Evolutionary conservation across 2,329 filamentous ascomycete genomes (phyloP), one percentile per base, ranked within the genome.

Genomic region (Fusarium temperatum): DNA sequence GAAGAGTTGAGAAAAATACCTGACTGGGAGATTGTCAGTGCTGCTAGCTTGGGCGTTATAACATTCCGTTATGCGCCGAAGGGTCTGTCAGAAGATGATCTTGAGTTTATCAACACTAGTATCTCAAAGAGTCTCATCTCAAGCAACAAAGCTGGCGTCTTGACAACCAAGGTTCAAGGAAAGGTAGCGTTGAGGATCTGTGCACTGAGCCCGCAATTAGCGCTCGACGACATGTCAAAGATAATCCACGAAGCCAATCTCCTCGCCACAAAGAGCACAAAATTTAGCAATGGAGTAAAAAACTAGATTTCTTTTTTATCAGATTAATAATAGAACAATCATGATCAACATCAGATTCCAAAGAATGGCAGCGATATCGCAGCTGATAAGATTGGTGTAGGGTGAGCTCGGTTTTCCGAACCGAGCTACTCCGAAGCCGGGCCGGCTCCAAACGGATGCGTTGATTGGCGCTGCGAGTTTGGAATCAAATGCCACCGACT

Each of bases 1-100:
- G 24, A 64, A 12, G 68, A 74, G 24, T 32, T 79, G 17, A 35
- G 64, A 8, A 57, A 47, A 35, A 20, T 77, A 18, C 28, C 56
- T 1, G 50, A 74, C 15, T 79, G 77, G 77, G 69, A 78, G 38
- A 74, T 79, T 28, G 65, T 70, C 7, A 78, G 76, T 12, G 28
- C 70, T 30, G 77, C 77, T 1, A 77, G 70, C 20, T 15, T 79
- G 18, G 72, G 63, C 0, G 74, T 79, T 0, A 22, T 79, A 8
- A 78, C 74, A 6, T 79, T 79, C 5, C 66, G 77, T 0, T 79
- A 75, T 45, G 70, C 68, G 5, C 65, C 58, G 2, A 18, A 35
- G 8, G 60, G 36, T 0, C 24, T 54, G 17, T 4, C 66, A 0
- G 70, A 73, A 2, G 64, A 56, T 24, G 66, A 56, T 1, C 17